phyloP scores from a whole-genome alignment of 164 flowering plant species.

The Warburgia ugandensis region DNA sequence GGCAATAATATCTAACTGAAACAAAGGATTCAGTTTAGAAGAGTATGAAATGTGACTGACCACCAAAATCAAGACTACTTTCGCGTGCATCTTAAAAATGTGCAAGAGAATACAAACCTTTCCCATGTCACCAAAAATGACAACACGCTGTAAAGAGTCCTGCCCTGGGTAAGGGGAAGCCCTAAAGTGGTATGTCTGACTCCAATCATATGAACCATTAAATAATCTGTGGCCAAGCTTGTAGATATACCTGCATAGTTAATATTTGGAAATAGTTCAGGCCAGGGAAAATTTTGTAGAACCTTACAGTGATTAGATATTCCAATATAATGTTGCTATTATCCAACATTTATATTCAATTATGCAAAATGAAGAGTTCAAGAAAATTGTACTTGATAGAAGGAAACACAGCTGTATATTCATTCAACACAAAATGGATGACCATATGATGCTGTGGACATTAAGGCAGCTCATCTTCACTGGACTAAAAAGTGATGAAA shows the following conservation, averaged over 20 bases:
- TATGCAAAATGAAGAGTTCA: too few relatives aligned
- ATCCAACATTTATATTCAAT: too few relatives aligned
- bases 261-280: neutral
- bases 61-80: neutral
- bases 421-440: too few relatives aligned
- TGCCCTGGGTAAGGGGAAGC: slow-evolving; percentile 49
- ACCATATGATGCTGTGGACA: too few relatives aligned
- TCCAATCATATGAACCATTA: slow-evolving; percentile 33
- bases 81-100: neutral
- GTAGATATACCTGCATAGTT: slow-evolving; percentile 33
- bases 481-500: too few relatives aligned
- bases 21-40: neutral
- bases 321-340: too few relatives aligned
- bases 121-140: slow-evolving; percentile 56
- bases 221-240: slow-evolving; percentile 33
- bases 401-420: too few relatives aligned
- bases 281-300: too few relatives aligned
- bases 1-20: too few relatives aligned
- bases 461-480: too few relatives aligned
- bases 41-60: neutral
- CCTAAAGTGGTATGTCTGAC: slow-evolving; percentile 27
- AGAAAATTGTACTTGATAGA: too few relatives aligned
- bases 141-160: slow-evolving; percentile 35
- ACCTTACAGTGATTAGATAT: too few relatives aligned
- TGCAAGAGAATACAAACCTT: slow-evolving; percentile 26